Evolutionary conservation across 805 yeast genomes (phyloP), one percentile per base, ranked within the genome.

Genomic region (Saccharomycopsis schoenii): DNA sequence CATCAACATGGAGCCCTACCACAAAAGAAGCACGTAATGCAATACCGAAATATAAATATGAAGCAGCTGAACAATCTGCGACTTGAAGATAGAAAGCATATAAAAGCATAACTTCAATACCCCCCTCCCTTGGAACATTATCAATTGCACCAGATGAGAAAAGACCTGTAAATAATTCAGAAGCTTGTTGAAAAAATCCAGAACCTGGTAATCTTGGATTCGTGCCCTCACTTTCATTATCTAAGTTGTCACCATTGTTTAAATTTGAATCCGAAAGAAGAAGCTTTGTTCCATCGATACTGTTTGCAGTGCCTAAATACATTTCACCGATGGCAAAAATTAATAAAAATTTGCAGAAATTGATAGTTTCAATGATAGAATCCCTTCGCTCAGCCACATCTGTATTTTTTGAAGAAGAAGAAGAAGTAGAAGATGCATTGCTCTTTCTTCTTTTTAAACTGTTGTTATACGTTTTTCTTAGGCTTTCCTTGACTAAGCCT

Each of bases 41-140:
- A 62, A 85, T 77, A 2, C 92, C 92, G 71, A 88, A 86, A 71
- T 87, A 88, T 68, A 88, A 86, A 67, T 88, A 88, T 2, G 92
- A 86, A 0, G 92, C 88, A 8, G 87, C 85, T 0, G 92, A 88
- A 68, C 91, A 86, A 69, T 88, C 96, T 0, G 93, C 93, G 34
- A 88, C 93, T 70, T 88, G 96, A 37, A 88, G 73, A 69, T 85
- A 88, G 67, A 88, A 88, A 0, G 93, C 93, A 72, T 87, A 87
- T 17, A 88, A 72, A 29, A 88, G 71, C 74, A 86, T 75, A 1
- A 86, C 90, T 69, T 88, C 96, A 24, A 88, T 80, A 62, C 92
- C 91, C 43, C 93, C 92, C 68, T 86, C 91, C 67, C 85, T 81
- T 0, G 90, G 86, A 59, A 85, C 82, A 66, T 85, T 86, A 68